phyloP scores from a whole-genome alignment of 352 stramenopile species.

The Detonula confervacea region DNA sequence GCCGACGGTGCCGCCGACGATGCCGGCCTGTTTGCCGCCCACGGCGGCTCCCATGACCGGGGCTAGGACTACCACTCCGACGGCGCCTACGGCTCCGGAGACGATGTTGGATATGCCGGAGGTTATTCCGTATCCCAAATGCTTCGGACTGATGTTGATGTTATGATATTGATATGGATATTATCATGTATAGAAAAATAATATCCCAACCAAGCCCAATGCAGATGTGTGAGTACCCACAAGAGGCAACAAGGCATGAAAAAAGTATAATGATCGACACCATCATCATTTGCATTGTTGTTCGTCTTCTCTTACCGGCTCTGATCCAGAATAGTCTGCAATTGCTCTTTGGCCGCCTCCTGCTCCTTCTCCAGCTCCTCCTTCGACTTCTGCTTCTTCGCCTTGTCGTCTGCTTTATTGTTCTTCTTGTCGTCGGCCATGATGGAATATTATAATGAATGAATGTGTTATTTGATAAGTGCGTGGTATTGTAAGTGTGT shows the following conservation, averaged over 20 bases:
- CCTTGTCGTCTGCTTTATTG: neutral
- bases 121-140: conserved; percentile 64
- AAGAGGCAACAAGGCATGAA: too few species aligned
- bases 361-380: conserved; percentile 54
- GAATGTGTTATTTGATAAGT: too few species aligned
- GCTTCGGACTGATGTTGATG: conserved; percentile 59
- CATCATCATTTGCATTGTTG: too few species aligned
- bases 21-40: conserved; percentile 50
- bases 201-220: too few species aligned
- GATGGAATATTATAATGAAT: conserved; percentile 3
- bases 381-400: conserved; percentile 8
- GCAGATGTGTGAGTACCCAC: too few species aligned
- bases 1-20: conserved; percentile 49
- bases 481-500: too few species aligned
- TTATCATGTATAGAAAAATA: too few species aligned
- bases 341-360: conserved; percentile 46
- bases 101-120: conserved; percentile 70
- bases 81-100: conserved; percentile 58
- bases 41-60: conserved; percentile 45
- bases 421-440: neutral
- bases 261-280: too few species aligned
- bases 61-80: conserved; percentile 64
- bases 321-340: conserved; percentile 33
- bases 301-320: conserved; percentile 34
- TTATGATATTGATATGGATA: too few species aligned